phyloP scores from a whole-genome alignment of 1,139 yeast species.

The Yamadazyma oceani region DNA sequence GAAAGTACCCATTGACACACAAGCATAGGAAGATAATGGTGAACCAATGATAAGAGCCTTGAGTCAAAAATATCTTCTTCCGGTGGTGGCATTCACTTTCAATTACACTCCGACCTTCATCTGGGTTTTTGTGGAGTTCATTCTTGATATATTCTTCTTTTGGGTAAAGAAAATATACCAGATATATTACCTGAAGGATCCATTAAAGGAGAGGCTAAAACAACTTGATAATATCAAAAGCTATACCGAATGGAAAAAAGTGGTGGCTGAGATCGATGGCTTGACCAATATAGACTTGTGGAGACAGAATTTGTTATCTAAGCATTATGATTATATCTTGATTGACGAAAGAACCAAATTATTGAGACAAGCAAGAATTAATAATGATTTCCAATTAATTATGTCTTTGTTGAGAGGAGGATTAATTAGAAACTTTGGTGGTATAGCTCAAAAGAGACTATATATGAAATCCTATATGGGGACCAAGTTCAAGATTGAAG shows the following conservation, averaged over 20 bases:
- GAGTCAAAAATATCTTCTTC: slow-evolving; percentile 18
- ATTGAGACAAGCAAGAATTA: slow-evolving; percentile 60
- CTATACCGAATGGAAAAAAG: slow-evolving; percentile 61
- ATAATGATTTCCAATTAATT: slow-evolving; percentile 57
- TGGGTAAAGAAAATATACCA: slow-evolving; percentile 51
- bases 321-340: slow-evolving; percentile 79
- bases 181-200: slow-evolving; percentile 40
- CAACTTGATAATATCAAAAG: slow-evolving; percentile 43
- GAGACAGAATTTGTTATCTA: slow-evolving; percentile 84
- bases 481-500: slow-evolving; percentile 84
- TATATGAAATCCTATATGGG: slow-evolving; percentile 85
- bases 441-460: slow-evolving; percentile 75
- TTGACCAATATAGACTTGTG: slow-evolving; percentile 71
- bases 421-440: slow-evolving; percentile 84
- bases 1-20: not conserved
- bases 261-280: slow-evolving; percentile 61
- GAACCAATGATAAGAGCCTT: not conserved
- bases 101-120: slow-evolving; percentile 60
- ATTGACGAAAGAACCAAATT: slow-evolving; percentile 72
- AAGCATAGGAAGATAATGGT: not conserved
- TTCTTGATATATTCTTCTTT: slow-evolving; percentile 57
- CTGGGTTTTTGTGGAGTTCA: slow-evolving; percentile 61
- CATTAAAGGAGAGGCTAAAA: slow-evolving; percentile 39
- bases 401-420: slow-evolving; percentile 80
- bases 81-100: slow-evolving; percentile 25